These are phyloP conservation scores for Mycena sanguinolenta DNA, from an alignment of 768 basidiomycete genomes.

Conservation along the genomic window DNA sequence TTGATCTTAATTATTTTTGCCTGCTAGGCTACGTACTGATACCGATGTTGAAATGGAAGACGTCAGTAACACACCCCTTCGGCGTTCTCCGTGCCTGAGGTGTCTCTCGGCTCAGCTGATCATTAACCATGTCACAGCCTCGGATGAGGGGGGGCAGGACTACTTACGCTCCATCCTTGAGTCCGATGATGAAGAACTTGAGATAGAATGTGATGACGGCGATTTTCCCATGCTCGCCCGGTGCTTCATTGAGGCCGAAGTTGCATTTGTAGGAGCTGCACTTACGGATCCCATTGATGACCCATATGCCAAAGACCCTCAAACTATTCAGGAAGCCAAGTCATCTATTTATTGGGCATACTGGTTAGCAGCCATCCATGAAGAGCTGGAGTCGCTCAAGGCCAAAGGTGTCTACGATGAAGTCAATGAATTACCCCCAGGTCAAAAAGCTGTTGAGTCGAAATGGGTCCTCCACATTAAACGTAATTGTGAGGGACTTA, in stretches of 20 bases:
- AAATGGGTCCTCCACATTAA: too few species aligned
- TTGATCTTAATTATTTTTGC: too few species aligned
- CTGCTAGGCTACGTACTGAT: too few species aligned
- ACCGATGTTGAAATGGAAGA: too few species aligned
- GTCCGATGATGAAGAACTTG: slow-evolving; percentile 20
- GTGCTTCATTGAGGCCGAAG: slow-evolving; percentile 19
- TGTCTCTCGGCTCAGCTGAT: too few species aligned
- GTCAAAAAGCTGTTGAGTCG: too few species aligned
- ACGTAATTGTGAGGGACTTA: too few species aligned
- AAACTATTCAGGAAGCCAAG: slow-evolving; percentile 39
- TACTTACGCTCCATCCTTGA: slow-evolving; percentile 17
- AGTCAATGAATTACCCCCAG: too few species aligned
- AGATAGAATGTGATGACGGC: slow-evolving; percentile 15
- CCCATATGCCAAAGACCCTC: slow-evolving; percentile 27
- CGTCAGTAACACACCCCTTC: too few species aligned
- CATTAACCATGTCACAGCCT: slow-evolving; percentile 3
- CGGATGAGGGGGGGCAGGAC: slow-evolving; percentile 29
- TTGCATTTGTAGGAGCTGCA: slow-evolving; percentile 23
- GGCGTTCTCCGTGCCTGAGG: too few species aligned
- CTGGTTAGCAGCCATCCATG: slow-evolving; percentile 32
- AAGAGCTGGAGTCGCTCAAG: slow-evolving; percentile 41
- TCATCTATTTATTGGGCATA: slow-evolving; percentile 37
- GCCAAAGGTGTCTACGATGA: too few species aligned
- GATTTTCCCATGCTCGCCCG: slow-evolving; percentile 13
- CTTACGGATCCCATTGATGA: slow-evolving; percentile 34